Conservation (phyloP, 495 filamentous ascomycete genomes). For the Lophiostoma macrostomum region DNA sequence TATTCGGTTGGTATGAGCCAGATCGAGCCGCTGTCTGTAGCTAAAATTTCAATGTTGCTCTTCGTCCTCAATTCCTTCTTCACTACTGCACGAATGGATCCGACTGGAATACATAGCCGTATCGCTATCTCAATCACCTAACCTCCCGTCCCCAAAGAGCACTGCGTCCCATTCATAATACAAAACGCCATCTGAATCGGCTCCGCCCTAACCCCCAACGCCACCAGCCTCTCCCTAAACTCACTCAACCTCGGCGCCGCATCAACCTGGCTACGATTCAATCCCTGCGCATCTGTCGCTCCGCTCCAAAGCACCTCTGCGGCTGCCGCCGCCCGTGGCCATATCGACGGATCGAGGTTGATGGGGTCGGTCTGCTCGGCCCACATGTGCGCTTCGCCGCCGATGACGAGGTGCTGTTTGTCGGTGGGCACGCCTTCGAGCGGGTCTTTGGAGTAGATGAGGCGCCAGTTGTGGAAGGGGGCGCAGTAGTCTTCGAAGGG, state of each 20-base stretch:
- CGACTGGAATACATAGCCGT: too few relatives aligned
- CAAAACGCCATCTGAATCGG: constrained; percentile 58
- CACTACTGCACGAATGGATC: too few relatives aligned
- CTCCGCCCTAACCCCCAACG: constrained; percentile 57
- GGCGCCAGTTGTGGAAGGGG: constrained; percentile 71
- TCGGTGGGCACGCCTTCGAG: constrained; percentile 55
- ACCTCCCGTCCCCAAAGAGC: constrained; percentile 2
- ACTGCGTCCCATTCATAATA: constrained; percentile 43
- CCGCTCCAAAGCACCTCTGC: constrained; percentile 78
- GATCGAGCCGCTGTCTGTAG: too few relatives aligned
- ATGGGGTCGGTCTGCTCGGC: constrained; percentile 69
- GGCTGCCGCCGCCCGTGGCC: constrained; percentile 68
- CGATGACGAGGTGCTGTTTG: constrained; percentile 61
- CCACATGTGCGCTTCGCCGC: constrained; percentile 77
- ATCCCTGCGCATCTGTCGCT: constrained; percentile 54
- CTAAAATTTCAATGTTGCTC: too few relatives aligned
- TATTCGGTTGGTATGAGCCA: too few relatives aligned
- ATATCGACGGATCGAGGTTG: constrained; percentile 67
- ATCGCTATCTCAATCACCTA: not conserved
- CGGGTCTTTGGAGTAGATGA: constrained; percentile 75
- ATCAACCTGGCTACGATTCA: constrained; percentile 62
- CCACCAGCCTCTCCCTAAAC: constrained; percentile 69
- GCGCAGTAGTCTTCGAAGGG: constrained; percentile 76
- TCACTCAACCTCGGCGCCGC: constrained; percentile 64
- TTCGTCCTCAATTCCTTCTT: too few relatives aligned